A percentile compares a stretch with the other conserved stretches of the same genome.
Evolutionary conservation across 306 rosid genomes (phyloP).

Genomic region (Gastrolobium bilobum): DNA sequence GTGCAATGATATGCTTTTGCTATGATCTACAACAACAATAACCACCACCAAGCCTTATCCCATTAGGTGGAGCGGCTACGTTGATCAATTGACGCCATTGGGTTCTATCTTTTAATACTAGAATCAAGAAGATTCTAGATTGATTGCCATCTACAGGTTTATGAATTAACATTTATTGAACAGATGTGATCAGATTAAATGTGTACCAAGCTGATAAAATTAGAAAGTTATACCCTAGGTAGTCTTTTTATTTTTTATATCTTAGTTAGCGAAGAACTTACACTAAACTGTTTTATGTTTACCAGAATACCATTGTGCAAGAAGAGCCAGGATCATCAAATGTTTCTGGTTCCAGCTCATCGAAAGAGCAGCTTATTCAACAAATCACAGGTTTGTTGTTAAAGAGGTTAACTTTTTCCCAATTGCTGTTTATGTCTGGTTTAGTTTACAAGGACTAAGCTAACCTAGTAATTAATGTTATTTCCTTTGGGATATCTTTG

Average conservation of each 20-base stretch:
- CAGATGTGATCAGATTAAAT: slow-evolving; percentile 19
- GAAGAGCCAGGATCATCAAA: slow-evolving; percentile 68
- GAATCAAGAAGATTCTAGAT: slow-evolving; percentile 19
- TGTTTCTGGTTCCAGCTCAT: slow-evolving; percentile 71
- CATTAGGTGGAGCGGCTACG: not conserved
- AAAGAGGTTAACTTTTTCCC: not conserved
- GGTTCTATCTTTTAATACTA: not conserved
- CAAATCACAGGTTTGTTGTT: slow-evolving; percentile 63
- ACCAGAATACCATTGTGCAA: slow-evolving; percentile 58
- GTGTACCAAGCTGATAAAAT: slow-evolving; percentile 11
- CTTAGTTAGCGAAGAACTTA: slow-evolving; percentile 17
- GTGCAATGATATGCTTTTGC: not conserved
- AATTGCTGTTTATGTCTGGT: slow-evolving; percentile 1
- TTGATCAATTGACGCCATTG: slow-evolving; percentile 1
- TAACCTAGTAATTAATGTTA: slow-evolving; percentile 7
- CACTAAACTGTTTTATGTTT: slow-evolving; percentile 40
- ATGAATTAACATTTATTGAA: slow-evolving; percentile 30
- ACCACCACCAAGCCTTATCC: slow-evolving; percentile 8
- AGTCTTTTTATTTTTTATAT: slow-evolving; percentile 19
- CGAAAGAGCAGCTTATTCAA: slow-evolving; percentile 69
- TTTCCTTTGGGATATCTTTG: slow-evolving; percentile 19
- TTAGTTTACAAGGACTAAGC: slow-evolving; percentile 29
- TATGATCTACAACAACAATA: not conserved
- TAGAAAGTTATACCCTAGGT: slow-evolving; percentile 14
- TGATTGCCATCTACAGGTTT: slow-evolving; percentile 8